Percentiles rank a stretch among this genome's conserved stretches.
Evolutionary conservation across 2,329 filamentous ascomycete genomes (phyloP).

Genomic region (Colletotrichum noveboracense): DNA sequence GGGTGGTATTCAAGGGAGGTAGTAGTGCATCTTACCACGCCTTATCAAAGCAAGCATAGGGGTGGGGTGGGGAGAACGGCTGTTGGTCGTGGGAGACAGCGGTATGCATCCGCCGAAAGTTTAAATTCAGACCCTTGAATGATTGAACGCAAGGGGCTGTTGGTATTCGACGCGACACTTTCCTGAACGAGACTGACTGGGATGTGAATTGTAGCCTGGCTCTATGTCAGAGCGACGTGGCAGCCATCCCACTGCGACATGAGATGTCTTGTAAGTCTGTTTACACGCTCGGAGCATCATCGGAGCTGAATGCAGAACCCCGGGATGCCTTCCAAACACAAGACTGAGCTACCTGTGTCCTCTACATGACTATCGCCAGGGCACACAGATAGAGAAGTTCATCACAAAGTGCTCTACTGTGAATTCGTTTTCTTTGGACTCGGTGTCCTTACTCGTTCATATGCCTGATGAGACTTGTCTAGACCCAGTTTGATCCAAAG

Average conservation of each 20-base stretch:
- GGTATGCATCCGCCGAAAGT: not conserved
- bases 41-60: not conserved
- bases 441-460: not conserved
- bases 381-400: not conserved
- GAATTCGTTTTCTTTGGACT: accelerated
- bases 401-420: not conserved
- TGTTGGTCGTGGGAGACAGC: not conserved
- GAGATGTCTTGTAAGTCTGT: not conserved
- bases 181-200: not conserved
- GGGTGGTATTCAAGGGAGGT: not conserved
- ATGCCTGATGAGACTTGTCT: not conserved
- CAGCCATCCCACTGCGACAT: not conserved
- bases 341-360: not conserved
- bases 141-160: not conserved
- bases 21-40: not conserved
- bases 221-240: not conserved
- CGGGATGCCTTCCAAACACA: not conserved
- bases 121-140: not conserved
- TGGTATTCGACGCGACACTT: not conserved
- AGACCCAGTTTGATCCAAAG: not conserved
- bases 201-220: not conserved
- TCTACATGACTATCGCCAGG: not conserved
- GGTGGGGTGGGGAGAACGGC: not conserved
- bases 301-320: not conserved
- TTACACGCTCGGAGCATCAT: not conserved